Evolutionary conservation across 306 rosid genomes (phyloP), one percentile per base, ranked within the genome.

Genomic region (Lotus japonicus): DNA sequence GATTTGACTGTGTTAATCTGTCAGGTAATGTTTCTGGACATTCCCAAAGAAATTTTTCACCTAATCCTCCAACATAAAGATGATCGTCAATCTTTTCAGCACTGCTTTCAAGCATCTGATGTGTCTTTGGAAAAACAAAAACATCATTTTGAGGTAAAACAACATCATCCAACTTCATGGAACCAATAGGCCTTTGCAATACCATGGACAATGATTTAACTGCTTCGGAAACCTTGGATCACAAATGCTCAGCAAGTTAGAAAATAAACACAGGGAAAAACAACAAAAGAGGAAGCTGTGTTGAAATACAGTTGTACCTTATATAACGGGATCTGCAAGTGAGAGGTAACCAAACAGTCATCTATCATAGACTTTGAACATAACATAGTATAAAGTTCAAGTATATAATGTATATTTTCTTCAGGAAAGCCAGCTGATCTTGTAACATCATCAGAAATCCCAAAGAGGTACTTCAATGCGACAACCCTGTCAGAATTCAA

Each of bases 11-110:
- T 1, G 84, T 66, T 48, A 87, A 82, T 75, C 97, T 88, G 61
- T 94, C 97, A 1, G 97, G 97, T 79, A 91, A 85, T 72, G 85
- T 75, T 84, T 90, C 97, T 11, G 99, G 97, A 73, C 99, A 94
- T 66, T 94, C 96, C 99, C 97, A 94, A 77, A 74, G 84, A 77
- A 88, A 94, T 59, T 88, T 81, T 48, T 90, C 99, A 42, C 84
- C 85, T n/a, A 88, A 84, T 39, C 84, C 88, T 45, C 85, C 92
- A 43, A 57, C 55, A 52, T 66, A 77, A 56, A 84, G 87, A 82
- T 75, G 72, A 71, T 90, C 96, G 12, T 75, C 92, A 59, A 80
- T 85, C 81, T 66, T 88, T 72, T 82, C 96, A 52, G 68, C 76
- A 42, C 69, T 71, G 66, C 57, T 82, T 64, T 88, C 92, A 63